Evolutionary conservation across 306 rosid genomes (phyloP).

Genomic region (Biancaea sappan): DNA sequence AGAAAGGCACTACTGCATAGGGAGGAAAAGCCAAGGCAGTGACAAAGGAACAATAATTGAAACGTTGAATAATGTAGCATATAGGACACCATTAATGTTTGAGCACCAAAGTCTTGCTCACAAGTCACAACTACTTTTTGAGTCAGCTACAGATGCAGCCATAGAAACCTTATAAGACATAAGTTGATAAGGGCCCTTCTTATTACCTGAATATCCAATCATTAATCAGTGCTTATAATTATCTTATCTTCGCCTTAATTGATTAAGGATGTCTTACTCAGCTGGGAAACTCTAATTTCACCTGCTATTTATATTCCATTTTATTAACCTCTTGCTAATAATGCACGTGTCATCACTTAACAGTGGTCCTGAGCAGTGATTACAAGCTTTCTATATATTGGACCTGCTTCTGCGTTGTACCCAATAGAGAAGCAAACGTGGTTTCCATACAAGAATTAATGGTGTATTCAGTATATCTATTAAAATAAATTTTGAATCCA

Average conservation of each 20-base stretch:
- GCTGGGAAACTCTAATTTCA: conserved; percentile 5
- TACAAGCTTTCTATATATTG: neutral
- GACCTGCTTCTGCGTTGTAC: neutral
- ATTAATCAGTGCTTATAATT: conserved; percentile 39
- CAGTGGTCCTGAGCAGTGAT: conserved; percentile 31
- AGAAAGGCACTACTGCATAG: neutral
- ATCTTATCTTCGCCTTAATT: conserved; percentile 47
- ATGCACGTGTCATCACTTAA: conserved; percentile 28
- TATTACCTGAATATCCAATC: conserved; percentile 51
- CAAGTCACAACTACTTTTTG: conserved; percentile 48
- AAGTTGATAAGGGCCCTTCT: conserved; percentile 38
- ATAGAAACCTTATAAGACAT: conserved; percentile 35
- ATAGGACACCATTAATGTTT: conserved; percentile 27
- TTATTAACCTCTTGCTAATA: conserved; percentile 29
- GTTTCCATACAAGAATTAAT: neutral
- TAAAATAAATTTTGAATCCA: conserved; percentile 8
- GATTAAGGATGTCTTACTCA: conserved; percentile 41
- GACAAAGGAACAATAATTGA: conserved; percentile 39
- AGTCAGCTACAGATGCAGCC: conserved; percentile 48
- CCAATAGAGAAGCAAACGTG: conserved; percentile 19
- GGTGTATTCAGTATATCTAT: neutral
- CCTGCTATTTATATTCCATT: conserved; percentile 6
- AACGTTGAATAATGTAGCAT: conserved; percentile 36
- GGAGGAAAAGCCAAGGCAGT: conserved; percentile 24
- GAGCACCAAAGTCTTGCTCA: conserved; percentile 33